These are phyloP conservation scores for Echites panduratus DNA, from an alignment of 257 asterid genomes.

Conservation along the genomic window DNA sequence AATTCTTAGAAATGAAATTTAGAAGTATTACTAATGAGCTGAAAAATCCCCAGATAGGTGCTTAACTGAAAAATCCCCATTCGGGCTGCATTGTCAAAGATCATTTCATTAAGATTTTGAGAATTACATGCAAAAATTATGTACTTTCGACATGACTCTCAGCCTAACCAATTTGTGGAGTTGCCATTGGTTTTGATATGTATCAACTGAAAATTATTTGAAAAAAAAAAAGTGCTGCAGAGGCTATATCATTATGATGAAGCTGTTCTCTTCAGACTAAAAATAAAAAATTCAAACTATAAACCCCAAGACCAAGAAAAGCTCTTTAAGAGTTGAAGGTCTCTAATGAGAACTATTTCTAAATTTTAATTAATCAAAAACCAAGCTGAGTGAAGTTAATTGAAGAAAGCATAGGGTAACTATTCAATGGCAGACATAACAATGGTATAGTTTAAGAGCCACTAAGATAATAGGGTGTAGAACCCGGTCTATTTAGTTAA, in stretches of 20 bases:
- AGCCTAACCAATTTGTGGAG: background rate
- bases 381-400: slow-evolving; percentile 3
- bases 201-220: background rate
- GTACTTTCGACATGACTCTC: background rate
- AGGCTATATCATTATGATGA: background rate
- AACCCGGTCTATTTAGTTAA: background rate
- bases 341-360: background rate
- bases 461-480: background rate
- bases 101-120: background rate
- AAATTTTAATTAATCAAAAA: background rate
- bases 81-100: background rate
- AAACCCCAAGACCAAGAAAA: background rate
- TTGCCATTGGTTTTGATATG: background rate
- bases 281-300: background rate
- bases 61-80: background rate
- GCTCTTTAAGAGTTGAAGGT: background rate
- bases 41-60: background rate
- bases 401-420: background rate
- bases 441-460: background rate
- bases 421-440: no score
- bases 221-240: background rate
- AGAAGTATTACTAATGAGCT: background rate
- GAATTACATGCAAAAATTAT: background rate
- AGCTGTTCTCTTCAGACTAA: background rate
- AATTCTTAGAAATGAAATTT: background rate